Evolutionary conservation across 306 rosid genomes (phyloP).

Genomic region (Prunus davidiana): DNA sequence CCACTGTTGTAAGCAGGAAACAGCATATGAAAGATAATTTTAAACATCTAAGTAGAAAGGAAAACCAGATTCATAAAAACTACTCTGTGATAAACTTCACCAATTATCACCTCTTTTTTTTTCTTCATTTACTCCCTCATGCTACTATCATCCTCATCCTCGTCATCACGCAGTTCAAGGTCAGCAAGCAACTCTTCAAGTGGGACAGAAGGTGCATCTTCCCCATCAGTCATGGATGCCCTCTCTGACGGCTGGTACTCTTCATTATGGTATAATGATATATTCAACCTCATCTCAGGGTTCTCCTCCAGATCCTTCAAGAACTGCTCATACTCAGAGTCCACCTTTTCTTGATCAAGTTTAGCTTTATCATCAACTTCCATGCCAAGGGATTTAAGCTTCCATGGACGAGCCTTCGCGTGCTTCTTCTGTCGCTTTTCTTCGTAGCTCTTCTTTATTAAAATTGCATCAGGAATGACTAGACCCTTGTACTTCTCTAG

Average conservation of each 20-base stretch:
- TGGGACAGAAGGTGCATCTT: slow-evolving; percentile 57
- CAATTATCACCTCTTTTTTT: neutral
- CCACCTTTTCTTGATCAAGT: slow-evolving; percentile 41
- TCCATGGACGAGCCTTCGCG: slow-evolving; percentile 49
- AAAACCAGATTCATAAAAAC: neutral
- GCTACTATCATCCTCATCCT: slow-evolving; percentile 27
- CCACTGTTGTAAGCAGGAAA: neutral
- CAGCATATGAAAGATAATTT: neutral
- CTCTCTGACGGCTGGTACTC: slow-evolving; percentile 64
- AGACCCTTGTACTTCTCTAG: slow-evolving; percentile 57
- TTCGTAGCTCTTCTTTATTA: slow-evolving; percentile 69
- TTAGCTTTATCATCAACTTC: slow-evolving; percentile 52
- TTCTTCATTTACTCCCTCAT: slow-evolving; percentile 39
- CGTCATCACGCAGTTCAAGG: slow-evolving; percentile 50
- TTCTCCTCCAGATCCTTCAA: slow-evolving; percentile 65
- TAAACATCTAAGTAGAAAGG: neutral
- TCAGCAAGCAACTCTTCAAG: slow-evolving; percentile 70
- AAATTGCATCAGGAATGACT: slow-evolving; percentile 53
- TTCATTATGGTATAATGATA: slow-evolving; percentile 48
- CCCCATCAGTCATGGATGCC: slow-evolving; percentile 61
- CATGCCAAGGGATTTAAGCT: slow-evolving; percentile 59
- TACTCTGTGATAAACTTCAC: neutral
- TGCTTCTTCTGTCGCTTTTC: slow-evolving; percentile 61
- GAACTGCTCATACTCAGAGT: slow-evolving; percentile 60
- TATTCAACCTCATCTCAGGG: slow-evolving; percentile 52